Percentiles rank a stretch among this genome's conserved stretches.
Evolutionary conservation across 1,139 yeast species (phyloP).

Genomic region (Hansenula sp.): DNA sequence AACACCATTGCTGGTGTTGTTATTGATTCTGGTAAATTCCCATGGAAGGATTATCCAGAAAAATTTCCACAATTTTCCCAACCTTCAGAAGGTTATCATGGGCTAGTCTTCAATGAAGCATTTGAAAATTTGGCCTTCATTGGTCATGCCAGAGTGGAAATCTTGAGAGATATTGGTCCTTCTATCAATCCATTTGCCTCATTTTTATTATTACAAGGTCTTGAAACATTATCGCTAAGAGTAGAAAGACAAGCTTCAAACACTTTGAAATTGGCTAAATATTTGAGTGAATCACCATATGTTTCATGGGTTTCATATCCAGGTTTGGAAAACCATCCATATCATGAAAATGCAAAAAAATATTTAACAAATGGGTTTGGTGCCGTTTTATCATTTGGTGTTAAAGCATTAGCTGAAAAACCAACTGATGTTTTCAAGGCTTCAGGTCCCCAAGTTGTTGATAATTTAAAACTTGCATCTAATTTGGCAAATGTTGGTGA

Average conservation of each 20-base stretch:
- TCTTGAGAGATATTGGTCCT: conserved; percentile 91
- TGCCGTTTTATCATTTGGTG: conserved; percentile 86
- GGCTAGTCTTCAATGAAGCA: conserved; percentile 75
- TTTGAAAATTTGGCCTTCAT: conserved; percentile 79
- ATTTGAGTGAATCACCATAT: conserved; percentile 66
- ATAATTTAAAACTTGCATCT: conserved; percentile 75
- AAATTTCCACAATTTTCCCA: conserved; percentile 87
- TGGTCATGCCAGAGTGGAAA: conserved; percentile 78
- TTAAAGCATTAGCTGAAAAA: conserved; percentile 54
- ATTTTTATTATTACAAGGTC: conserved; percentile 83
- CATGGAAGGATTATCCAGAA: conserved; percentile 82
- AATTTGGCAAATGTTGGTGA: conserved; percentile 97
- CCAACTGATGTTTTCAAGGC: conserved; percentile 56
- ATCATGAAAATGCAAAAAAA: conserved; percentile 78
- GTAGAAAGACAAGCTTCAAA: conserved; percentile 88
- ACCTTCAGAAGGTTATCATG: conserved; percentile 94
- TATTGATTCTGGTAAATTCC: conserved; percentile 88
- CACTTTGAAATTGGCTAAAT: conserved; percentile 77
- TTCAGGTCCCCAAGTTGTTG: conserved; percentile 81
- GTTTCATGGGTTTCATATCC: conserved; percentile 91
- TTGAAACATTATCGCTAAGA: conserved; percentile 90
- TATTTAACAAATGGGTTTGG: conserved; percentile 79
- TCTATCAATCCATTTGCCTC: conserved; percentile 84
- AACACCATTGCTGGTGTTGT: conserved; percentile 92
- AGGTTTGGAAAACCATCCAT: conserved; percentile 80